Conservation (phyloP, 805 yeast species). For the Starmerella bombicola region DNA sequence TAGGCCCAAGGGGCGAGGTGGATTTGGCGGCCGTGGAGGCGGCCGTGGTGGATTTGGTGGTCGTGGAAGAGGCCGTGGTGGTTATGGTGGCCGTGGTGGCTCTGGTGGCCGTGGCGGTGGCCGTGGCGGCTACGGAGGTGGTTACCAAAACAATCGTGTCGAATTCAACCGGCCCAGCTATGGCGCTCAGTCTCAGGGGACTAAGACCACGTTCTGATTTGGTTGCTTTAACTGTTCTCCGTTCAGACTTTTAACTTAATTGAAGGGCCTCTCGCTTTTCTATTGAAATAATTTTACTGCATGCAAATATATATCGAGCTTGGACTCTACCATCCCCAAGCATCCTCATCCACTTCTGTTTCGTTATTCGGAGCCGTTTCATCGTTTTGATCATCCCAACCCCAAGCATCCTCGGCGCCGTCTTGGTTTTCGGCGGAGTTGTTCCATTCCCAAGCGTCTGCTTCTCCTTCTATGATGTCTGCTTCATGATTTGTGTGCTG, state of each 20-base stretch:
- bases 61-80: conserved; percentile 26
- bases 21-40: conserved; percentile 47
- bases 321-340: conserved; percentile 16
- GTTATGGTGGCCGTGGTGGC: conserved; percentile 18
- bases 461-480: neutral
- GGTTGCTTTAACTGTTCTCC: too few relatives aligned
- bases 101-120: conserved; percentile 12
- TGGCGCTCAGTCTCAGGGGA: conserved; percentile 1
- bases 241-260: too few relatives aligned
- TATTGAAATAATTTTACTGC: too few relatives aligned
- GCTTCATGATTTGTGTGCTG: neutral
- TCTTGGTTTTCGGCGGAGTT: conserved; percentile 8
- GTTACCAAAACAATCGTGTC: conserved; percentile 9
- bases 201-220: conserved; percentile 9
- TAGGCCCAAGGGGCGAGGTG: conserved; percentile 60
- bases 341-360: neutral
- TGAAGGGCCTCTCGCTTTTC: too few relatives aligned
- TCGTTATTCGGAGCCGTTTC: too few relatives aligned
- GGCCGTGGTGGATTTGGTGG: conserved; percentile 29
- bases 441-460: conserved; percentile 1
- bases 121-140: conserved; percentile 11
- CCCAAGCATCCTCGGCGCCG: conserved; percentile 22
- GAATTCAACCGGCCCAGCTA: neutral
- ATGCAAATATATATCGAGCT: too few relatives aligned
- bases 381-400: conserved; percentile 4